Conservation (phyloP, 140 eudicot genomes). For the Anethum foeniculum region DNA sequence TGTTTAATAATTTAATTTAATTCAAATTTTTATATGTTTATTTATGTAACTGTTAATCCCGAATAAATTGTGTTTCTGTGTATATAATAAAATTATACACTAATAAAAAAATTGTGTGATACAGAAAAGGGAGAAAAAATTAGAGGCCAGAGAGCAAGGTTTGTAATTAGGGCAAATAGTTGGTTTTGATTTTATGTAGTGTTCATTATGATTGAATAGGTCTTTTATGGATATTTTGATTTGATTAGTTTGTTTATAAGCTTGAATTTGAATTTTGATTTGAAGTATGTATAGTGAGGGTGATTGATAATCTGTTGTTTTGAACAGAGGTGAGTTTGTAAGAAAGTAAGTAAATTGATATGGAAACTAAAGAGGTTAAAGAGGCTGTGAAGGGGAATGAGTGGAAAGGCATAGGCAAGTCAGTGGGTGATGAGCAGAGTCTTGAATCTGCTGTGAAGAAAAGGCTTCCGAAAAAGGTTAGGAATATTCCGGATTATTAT, state of each 20-base stretch:
- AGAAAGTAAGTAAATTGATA: background rate
- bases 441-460: conserved; percentile 60
- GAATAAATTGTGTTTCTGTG: background rate
- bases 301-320: background rate
- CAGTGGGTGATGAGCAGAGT: conserved; percentile 28
- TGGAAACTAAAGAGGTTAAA: conserved; percentile 52
- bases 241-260: background rate
- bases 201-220: background rate
- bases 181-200: background rate
- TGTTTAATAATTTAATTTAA: background rate
- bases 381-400: conserved; percentile 51
- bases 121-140: background rate
- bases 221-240: background rate
- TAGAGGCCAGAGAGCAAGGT: background rate
- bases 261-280: background rate
- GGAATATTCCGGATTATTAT: conserved; percentile 77
- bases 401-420: conserved; percentile 60
- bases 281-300: background rate
- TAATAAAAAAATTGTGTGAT: too few species aligned
- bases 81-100: too few species aligned
- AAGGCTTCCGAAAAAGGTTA: conserved; percentile 56
- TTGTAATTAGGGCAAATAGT: background rate
- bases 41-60: background rate
- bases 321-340: background rate
- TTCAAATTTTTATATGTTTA: background rate